Base-by-base conservation (phyloP, 1,139 yeast genomes). In the Yueomyces sp. region DNA sequence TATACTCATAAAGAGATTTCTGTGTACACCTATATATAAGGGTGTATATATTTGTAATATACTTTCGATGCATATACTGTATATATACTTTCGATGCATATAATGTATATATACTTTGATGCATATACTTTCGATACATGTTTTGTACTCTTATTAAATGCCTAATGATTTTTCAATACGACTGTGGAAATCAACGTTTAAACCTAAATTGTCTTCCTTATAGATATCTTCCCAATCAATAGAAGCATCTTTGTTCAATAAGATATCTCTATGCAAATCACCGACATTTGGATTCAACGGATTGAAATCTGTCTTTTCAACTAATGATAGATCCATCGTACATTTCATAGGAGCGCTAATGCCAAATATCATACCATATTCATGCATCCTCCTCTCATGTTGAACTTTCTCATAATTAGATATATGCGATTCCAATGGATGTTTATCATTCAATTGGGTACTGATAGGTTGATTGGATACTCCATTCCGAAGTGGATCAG, bases 221-320 rank as follows among this genome's bases (percentile, higher is more conserved):
- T 87, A 91, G 26, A 91, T 72, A 58, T 93, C 98, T 57, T 91
- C 97, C 96, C 97, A 91, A 53, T 86, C 96, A 39, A 91, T 66
- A 11, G 75, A 64, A 27, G 79, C 64, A 49, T 91, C 97, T 53
- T 74, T 79, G 65, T 84, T 84, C 60, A 76, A 63, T 48, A 93
- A 70, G 43, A 91, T 82, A 56, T 89, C 96, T 46, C 69, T 73
- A 58, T 85, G 95, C 53, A 85, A 50, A 9, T 50, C 27, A 7
- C 69, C 52, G n/a, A 68, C 55, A 41, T 67, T 70, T 42, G 76
- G 66, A 12, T 72, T 64, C 41, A 69, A 62, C n/a, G 95, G 95
- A 50, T 71, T 75, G 61, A 77, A 77, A 44, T 81, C 86, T n/a
- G 85, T 75, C 41, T 72, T 69, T 39, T 76, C 76, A n/a, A 89